These are phyloP conservation scores for Dothistroma septosporum DNA, from an alignment of 2,329 filamentous ascomycete species.

Conservation along the genomic window DNA sequence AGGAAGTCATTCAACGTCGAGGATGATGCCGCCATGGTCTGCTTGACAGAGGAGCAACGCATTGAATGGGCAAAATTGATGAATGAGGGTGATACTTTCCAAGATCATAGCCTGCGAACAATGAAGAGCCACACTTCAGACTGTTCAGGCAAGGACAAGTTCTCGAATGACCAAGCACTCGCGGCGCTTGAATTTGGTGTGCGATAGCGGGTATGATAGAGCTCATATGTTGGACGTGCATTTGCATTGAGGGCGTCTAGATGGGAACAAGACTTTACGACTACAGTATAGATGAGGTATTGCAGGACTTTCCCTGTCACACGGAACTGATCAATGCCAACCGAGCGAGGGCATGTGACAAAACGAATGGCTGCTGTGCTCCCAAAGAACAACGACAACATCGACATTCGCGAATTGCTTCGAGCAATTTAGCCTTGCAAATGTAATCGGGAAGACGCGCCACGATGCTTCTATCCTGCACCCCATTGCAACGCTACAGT, in stretches of 20 bases:
- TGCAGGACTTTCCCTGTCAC: not conserved
- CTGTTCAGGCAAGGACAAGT: constrained; percentile 8
- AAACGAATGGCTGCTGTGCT: no score
- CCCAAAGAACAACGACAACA: no score
- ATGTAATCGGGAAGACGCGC: no score
- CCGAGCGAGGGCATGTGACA: no score
- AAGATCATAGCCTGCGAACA: constrained; percentile 11
- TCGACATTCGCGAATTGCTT: no score
- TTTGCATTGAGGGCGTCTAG: not conserved
- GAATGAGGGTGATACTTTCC: constrained; percentile 10
- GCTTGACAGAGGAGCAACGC: constrained; percentile 28
- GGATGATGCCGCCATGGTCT: constrained; percentile 22
- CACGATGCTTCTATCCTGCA: no score
- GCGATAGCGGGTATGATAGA: constrained; percentile 21
- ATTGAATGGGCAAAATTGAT: constrained; percentile 28
- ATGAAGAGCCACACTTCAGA: constrained; percentile 7
- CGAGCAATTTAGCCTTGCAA: no score
- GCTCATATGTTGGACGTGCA: constrained; percentile 8
- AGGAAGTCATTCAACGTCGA: constrained; percentile 21
- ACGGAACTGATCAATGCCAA: not conserved
- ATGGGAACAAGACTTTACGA: constrained; percentile 1
- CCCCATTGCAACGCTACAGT: no score
- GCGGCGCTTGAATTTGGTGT: constrained; percentile 28
- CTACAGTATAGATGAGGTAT: not conserved
- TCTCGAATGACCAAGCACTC: constrained; percentile 25